Conservation (phyloP, 2,329 filamentous ascomycete species). For the Drechslerella coelobrocha region DNA sequence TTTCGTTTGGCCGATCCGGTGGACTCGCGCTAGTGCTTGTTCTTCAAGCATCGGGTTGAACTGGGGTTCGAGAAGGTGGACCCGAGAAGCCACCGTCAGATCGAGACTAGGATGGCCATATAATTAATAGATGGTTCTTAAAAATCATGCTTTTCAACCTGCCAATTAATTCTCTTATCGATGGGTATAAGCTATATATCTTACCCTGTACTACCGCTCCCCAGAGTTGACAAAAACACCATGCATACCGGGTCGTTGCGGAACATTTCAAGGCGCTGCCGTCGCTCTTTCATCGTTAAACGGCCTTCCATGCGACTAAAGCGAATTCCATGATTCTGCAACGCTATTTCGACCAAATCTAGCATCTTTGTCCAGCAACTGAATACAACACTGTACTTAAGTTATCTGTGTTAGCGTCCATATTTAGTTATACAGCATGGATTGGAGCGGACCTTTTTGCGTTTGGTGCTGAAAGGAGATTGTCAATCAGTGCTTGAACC, state of each 20-base stretch:
- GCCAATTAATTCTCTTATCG: too few species aligned
- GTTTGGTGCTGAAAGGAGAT: slow-evolving; percentile 50
- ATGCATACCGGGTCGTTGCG: slow-evolving; percentile 45
- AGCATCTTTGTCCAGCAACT: slow-evolving; percentile 58
- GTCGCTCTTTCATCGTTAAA: slow-evolving; percentile 49
- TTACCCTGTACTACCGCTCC: slow-evolving; percentile 57
- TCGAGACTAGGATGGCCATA: slow-evolving; percentile 50
- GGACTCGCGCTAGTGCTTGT: slow-evolving; percentile 55
- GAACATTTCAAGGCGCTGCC: slow-evolving; percentile 52
- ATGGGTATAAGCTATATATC: too few species aligned
- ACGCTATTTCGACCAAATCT: slow-evolving; percentile 54
- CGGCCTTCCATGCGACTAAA: slow-evolving; percentile 55
- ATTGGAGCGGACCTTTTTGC: slow-evolving; percentile 56
- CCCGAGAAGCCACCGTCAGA: slow-evolving; percentile 55
- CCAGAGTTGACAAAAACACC: slow-evolving; percentile 56
- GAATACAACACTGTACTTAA: slow-evolving; percentile 56
- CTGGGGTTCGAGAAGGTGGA: slow-evolving; percentile 56
- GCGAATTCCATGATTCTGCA: slow-evolving; percentile 51
- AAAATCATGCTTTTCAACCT: too few species aligned
- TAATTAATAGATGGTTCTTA: too few species aligned
- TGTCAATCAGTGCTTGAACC: slow-evolving; percentile 51
- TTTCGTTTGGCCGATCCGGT: slow-evolving; percentile 55
- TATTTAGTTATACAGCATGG: too few species aligned
- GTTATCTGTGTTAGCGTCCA: too few species aligned
- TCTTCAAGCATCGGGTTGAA: slow-evolving; percentile 57